Conservation (phyloP, 179 eudicot genomes). For the Sideroxylon spinosum region DNA sequence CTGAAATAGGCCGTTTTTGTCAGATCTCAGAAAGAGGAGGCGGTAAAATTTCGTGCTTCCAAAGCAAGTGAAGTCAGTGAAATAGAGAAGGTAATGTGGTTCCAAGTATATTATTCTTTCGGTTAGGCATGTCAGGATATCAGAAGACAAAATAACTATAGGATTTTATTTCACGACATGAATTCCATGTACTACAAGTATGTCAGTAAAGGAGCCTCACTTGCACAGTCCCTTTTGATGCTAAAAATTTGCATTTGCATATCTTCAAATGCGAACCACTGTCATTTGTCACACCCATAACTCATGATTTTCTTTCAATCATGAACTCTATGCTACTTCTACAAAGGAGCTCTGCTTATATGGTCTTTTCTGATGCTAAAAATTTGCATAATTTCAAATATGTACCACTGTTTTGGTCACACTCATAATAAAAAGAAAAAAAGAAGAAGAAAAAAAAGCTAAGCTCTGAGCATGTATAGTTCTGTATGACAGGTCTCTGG, state of each 20-base stretch:
- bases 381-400: background rate
- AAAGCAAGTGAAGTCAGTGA: constrained; percentile 83
- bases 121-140: background rate
- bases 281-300: background rate
- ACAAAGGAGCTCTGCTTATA: background rate
- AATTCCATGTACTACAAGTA: too few relatives aligned
- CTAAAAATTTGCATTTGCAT: background rate
- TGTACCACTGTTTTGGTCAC: constrained; percentile 9
- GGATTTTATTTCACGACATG: too few relatives aligned
- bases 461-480: background rate
- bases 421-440: background rate
- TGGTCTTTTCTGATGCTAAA: background rate
- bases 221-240: background rate
- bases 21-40: constrained; percentile 92
- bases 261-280: background rate
- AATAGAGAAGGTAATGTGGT: constrained; percentile 68
- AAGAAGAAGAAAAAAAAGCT: background rate
- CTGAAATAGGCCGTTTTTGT: constrained; percentile 12
- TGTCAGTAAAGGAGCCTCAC: background rate
- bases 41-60: constrained; percentile 76
- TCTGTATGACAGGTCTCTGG: background rate
- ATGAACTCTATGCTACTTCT: background rate
- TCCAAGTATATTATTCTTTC: background rate
- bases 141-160: background rate
- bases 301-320: background rate